phyloP scores from a whole-genome alignment of 495 filamentous ascomycete genomes.

The Annulohypoxylon stygium region DNA sequence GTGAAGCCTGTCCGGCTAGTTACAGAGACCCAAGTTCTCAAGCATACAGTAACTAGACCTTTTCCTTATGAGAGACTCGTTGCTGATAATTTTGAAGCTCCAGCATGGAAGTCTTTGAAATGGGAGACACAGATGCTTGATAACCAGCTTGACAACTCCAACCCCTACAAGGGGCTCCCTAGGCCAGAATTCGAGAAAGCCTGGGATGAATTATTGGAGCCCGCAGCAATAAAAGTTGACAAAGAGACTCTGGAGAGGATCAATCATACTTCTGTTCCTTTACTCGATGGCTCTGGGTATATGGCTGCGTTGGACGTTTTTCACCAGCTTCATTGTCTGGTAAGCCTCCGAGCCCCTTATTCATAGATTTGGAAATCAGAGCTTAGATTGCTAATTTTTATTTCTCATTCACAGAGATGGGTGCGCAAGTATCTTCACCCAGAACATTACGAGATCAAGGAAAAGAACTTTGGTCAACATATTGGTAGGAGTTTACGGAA shows the following conservation, averaged over 20 bases:
- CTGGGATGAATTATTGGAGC: background rate
- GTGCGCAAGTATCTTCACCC: background rate
- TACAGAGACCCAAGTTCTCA: background rate
- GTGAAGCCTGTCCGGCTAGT: background rate
- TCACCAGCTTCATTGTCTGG: background rate
- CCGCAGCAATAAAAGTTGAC: constrained; percentile 1
- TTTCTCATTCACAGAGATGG: background rate
- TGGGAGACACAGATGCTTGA: constrained; percentile 1
- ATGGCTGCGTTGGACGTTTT: constrained; percentile 1
- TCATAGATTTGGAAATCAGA: background rate
- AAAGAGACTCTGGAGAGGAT: background rate
- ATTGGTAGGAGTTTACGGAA: background rate
- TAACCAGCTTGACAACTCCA: constrained; percentile 1
- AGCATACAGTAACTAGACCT: background rate
- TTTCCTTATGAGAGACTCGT: background rate
- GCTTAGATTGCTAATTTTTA: background rate
- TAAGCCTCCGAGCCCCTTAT: background rate
- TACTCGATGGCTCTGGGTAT: constrained; percentile 3
- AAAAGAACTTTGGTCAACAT: background rate
- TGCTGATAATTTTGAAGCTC: background rate
- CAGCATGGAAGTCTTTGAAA: background rate
- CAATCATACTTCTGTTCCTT: background rate
- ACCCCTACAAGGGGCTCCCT: background rate
- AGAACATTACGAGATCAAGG: background rate
- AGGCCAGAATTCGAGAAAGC: constrained; percentile 7